phyloP scores from a whole-genome alignment of 257 asterid genomes.

The Solanum chmielewskii region DNA sequence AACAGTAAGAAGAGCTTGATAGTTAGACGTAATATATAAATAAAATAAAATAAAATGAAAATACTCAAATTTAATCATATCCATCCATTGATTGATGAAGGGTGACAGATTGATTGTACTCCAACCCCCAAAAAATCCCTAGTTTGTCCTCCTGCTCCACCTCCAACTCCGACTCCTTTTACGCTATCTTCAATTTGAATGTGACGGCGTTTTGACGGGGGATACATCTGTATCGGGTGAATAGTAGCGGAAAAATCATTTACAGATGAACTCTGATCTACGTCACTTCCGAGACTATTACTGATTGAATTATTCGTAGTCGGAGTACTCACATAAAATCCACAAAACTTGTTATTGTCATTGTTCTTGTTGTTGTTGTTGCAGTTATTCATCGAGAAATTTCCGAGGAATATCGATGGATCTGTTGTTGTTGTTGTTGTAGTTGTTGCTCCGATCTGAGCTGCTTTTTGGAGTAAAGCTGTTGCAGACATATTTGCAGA shows the following conservation, averaged over 20 bases:
- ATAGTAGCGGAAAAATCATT: constrained; percentile 17
- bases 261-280: constrained; percentile 29
- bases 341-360: constrained; percentile 24
- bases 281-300: constrained; percentile 25
- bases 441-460: constrained; percentile 60
- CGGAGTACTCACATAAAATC: constrained; percentile 25
- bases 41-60: background rate
- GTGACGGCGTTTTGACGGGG: constrained; percentile 38
- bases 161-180: constrained; percentile 31
- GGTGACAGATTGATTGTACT: constrained; percentile 61
- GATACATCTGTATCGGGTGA: constrained; percentile 41
- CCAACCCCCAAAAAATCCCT: constrained; percentile 98
- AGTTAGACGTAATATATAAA: background rate
- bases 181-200: constrained; percentile 13
- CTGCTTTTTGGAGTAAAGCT: constrained; percentile 75
- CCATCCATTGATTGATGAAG: constrained; percentile 77
- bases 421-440: constrained; percentile 38
- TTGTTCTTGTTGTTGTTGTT: background rate
- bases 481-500: constrained; percentile 58
- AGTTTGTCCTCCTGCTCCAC: constrained; percentile 52
- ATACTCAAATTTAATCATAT: constrained; percentile 24
- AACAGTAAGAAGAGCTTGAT: background rate
- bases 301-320: constrained; percentile 12
- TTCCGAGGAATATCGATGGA: constrained; percentile 28
- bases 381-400: constrained; percentile 25